Percentiles rank a stretch among this genome's conserved stretches.
phyloP scores from a whole-genome alignment of 1,139 yeast genomes.

The Meyerozyma elateridarum region DNA sequence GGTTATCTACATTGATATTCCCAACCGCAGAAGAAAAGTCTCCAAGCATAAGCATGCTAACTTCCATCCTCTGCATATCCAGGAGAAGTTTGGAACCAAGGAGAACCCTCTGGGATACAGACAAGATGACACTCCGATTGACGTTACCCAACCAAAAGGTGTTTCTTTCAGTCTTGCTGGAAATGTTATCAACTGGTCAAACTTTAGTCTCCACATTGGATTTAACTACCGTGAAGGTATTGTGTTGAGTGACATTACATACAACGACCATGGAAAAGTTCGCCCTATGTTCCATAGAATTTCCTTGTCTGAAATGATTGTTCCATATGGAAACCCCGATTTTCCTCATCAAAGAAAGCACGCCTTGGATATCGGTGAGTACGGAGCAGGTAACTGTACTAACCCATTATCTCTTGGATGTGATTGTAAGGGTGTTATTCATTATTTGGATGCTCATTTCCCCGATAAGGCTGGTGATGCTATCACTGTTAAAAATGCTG shows the following conservation, averaged over 20 bases:
- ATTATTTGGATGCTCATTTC: constrained; percentile 73
- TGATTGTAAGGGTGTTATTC: constrained; percentile 82
- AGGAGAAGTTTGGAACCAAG: constrained; percentile 52
- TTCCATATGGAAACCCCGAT: constrained; percentile 77
- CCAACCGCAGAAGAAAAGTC: constrained; percentile 67
- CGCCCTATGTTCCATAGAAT: constrained; percentile 75
- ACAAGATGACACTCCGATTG: constrained; percentile 53
- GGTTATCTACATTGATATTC: constrained; percentile 71
- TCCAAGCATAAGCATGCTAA: constrained; percentile 64
- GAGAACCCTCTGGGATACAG: constrained; percentile 53
- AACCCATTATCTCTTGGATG: constrained; percentile 76
- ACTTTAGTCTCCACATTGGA: constrained; percentile 71
- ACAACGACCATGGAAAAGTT: constrained; percentile 67
- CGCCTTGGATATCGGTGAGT: constrained; percentile 82
- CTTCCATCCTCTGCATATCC: constrained; percentile 62
- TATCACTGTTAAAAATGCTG: constrained; percentile 66
- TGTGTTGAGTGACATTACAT: constrained; percentile 67
- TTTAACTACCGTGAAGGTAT: constrained; percentile 85
- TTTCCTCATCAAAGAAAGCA: constrained; percentile 82
- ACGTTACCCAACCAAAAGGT: constrained; percentile 75
- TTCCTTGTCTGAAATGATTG: constrained; percentile 79
- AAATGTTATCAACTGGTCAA: constrained; percentile 69
- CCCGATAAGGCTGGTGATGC: constrained; percentile 65
- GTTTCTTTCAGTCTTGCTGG: constrained; percentile 72
- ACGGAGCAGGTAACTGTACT: constrained; percentile 83